A percentile compares a stretch with the other conserved stretches of the same genome.
These are phyloP conservation scores for Thraustotheca clavata DNA, from an alignment of 352 stramenopile genomes.

Conservation along the genomic window DNA sequence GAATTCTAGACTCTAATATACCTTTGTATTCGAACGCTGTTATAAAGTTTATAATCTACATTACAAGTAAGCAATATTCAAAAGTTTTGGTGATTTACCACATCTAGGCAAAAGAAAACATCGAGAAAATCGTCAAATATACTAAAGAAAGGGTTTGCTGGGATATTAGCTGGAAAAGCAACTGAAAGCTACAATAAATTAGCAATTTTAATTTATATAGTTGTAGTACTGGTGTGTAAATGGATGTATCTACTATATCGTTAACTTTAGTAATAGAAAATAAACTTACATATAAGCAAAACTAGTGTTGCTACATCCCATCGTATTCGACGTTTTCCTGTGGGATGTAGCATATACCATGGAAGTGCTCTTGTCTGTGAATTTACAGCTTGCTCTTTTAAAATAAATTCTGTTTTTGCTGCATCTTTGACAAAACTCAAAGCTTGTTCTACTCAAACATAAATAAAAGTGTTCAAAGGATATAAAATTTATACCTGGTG, in stretches of 20 bases:
- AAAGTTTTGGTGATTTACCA: background rate
- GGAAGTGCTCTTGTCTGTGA: conserved; percentile 76
- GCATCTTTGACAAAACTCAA: conserved; percentile 67
- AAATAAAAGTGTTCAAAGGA: background rate
- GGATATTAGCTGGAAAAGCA: conserved; percentile 38
- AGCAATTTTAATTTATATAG: too few species aligned
- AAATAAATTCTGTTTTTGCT: conserved; percentile 70
- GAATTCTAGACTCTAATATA: conserved; percentile 29
- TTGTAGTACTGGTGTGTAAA: conserved; percentile 46
- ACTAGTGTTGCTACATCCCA: conserved; percentile 64
- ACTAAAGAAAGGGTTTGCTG: too few species aligned
- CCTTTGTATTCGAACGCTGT: conserved; percentile 56
- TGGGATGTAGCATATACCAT: conserved; percentile 59
- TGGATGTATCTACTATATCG: conserved; percentile 45
- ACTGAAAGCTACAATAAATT: conserved; percentile 46
- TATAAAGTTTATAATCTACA: conserved; percentile 56
- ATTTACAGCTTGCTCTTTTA: conserved; percentile 80
- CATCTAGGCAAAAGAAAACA: conserved; percentile 48
- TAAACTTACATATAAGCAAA: conserved; percentile 56
- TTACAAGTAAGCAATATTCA: background rate
- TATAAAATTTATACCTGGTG: background rate
- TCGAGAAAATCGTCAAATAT: conserved; percentile 27
- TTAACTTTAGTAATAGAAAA: background rate
- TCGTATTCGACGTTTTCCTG: conserved; percentile 62
- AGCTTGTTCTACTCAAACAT: conserved; percentile 40